A percentile compares a stretch with the other conserved stretches of the same genome.
Evolutionary conservation across 768 basidiomycete genomes (phyloP).

Genomic region (Tulasnella sp.): DNA sequence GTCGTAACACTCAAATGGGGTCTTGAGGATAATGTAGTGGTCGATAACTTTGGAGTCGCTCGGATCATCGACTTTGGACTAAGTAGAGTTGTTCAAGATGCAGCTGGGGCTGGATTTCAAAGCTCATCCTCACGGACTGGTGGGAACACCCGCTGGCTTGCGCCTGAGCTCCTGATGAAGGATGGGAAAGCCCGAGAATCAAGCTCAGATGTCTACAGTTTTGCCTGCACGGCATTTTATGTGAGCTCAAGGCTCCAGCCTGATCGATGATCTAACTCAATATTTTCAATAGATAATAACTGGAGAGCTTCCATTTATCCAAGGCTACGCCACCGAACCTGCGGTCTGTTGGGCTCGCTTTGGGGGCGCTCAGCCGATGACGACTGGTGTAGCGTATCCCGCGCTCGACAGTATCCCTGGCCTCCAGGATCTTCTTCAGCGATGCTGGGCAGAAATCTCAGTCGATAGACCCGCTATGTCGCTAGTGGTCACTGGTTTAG

Average conservation of each 20-base stretch:
- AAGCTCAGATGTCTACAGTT: background rate
- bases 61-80: conserved; percentile 7
- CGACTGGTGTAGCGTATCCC: no score
- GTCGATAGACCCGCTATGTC: background rate
- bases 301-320: no score
- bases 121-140: background rate
- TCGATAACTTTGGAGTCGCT: background rate
- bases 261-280: no score
- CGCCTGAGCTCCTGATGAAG: background rate
- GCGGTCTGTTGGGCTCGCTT: no score
- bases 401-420: no score
- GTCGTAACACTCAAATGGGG: no score
- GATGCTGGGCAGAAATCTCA: background rate
- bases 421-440: background rate
- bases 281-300: no score
- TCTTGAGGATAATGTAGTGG: background rate
- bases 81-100: background rate
- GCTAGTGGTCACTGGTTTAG: no score
- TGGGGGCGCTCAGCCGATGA: no score
- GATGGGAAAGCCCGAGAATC: background rate
- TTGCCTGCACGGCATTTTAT: background rate
- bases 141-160: background rate
- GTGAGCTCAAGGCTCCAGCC: background rate
- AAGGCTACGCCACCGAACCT: no score
- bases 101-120: background rate